These are phyloP conservation scores for Aspergillus nomiae DNA, from an alignment of 2,329 filamentous ascomycete species.

Conservation along the genomic window DNA sequence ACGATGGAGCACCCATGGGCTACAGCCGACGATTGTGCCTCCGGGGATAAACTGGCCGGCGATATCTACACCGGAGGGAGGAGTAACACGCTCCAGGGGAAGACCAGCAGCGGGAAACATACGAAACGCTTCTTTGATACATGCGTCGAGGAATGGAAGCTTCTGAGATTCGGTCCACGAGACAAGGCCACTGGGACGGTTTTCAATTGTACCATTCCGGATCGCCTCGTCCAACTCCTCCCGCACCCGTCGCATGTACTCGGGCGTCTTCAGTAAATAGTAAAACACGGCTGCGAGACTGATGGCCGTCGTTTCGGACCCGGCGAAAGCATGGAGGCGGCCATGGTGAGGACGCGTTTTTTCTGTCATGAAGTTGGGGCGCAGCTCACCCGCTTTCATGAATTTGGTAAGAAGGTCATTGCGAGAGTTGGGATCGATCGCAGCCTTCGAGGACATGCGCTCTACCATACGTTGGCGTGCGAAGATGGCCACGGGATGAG, in stretches of 20 bases:
- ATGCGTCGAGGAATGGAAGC: slow-evolving; percentile 52
- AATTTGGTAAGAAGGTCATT: slow-evolving; percentile 30
- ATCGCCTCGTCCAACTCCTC: slow-evolving; percentile 63
- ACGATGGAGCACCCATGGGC: slow-evolving; percentile 21
- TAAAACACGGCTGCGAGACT: slow-evolving; percentile 72
- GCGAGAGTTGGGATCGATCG: slow-evolving; percentile 7
- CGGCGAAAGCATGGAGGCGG: slow-evolving; percentile 57
- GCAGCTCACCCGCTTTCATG: slow-evolving; percentile 25
- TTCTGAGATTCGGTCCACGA: slow-evolving; percentile 29
- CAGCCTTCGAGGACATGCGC: slow-evolving; percentile 14
- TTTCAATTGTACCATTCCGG: slow-evolving; percentile 6
- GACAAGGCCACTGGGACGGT: slow-evolving; percentile 1
- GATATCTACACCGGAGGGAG: slow-evolving; percentile 7
- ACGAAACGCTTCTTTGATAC: slow-evolving; percentile 53
- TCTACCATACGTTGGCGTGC: slow-evolving; percentile 25
- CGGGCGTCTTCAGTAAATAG: slow-evolving; percentile 67
- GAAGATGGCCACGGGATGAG: slow-evolving; percentile 26
- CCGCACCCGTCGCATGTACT: slow-evolving; percentile 34
- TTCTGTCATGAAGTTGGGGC: slow-evolving; percentile 31
- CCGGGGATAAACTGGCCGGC: slow-evolving; percentile 7
- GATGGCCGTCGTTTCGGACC: slow-evolving; percentile 79
- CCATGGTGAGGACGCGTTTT: slow-evolving; percentile 31
- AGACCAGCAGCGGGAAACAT: slow-evolving; percentile 36
- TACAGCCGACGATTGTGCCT: slow-evolving; percentile 16
- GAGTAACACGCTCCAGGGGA: slow-evolving; percentile 21